Base-by-base conservation (phyloP, 208 protist genomes). In the Strigomonas galati region DNA sequence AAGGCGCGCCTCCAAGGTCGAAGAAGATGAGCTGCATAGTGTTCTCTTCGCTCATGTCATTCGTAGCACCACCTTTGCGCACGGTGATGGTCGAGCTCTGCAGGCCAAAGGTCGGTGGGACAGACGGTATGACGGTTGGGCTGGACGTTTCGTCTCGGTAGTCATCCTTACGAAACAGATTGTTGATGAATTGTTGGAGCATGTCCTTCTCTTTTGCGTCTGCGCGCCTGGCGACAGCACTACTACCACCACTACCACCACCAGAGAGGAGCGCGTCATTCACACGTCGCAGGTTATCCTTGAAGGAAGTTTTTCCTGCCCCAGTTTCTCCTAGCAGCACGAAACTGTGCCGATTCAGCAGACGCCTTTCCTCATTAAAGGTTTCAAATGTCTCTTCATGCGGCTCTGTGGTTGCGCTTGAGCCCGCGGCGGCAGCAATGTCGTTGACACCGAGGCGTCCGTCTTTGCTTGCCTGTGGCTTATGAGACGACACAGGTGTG, bases 271-370 rank as follows among this genome's bases (percentile, higher is more conserved):
- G 40, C 40, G 40, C 5, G 5, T 46, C 14, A 49, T 87, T 78
- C 0, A 62, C 72, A 32, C 72, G 68, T n/a, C 62, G 64, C 27
- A 95, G 68, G 60, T 92, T 92, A 44, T 79, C 70, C 21, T 77
- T 71, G 1, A 81, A 64, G 53, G 64, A 65, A 21, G 64, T 92
- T 64, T 95, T 93, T 10, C 89, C 89, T 19, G 64, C 59, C 35
- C 72, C 71, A 2, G 74, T 65, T 0, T 76, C 60, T 0, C 89
- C 89, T 0, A 95, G 23, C 49, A 92, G 79, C 28, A 91, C 69
- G 40, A 93, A 70, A n/a, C 82, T 92, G 76, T 95, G 85, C 19
- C 76, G 83, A 21, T 79, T 79, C 0, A 84, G 62, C 44, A 86
- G 79, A 2, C 44, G 57, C 3, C 15, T 32, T n/a, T 61, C 32